phyloP scores from a whole-genome alignment of 2,329 filamentous ascomycete genomes.

The Verticillium albo-atrum region DNA sequence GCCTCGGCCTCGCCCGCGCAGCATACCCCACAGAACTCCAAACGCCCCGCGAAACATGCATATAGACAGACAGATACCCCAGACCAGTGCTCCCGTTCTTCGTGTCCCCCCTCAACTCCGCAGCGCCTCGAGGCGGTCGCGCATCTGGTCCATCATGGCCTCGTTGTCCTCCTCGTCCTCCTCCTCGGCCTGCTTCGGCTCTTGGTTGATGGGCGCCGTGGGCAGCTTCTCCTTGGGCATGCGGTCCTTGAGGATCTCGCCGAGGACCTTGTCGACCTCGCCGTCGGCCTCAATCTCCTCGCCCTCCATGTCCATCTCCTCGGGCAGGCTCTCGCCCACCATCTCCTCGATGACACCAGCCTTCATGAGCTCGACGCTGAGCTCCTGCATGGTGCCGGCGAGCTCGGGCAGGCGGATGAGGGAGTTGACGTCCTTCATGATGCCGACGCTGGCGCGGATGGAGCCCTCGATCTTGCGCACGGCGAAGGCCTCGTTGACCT shows the following conservation, averaged over 20 bases:
- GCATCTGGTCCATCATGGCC: slow-evolving; percentile 90
- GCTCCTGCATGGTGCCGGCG: slow-evolving; percentile 81
- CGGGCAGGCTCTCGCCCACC: slow-evolving; percentile 81
- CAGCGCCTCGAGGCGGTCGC: slow-evolving; percentile 82
- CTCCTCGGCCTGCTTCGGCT: slow-evolving; percentile 52
- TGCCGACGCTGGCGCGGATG: slow-evolving; percentile 78
- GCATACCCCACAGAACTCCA: neutral
- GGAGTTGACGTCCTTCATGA: slow-evolving; percentile 95
- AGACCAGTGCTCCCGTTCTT: neutral
- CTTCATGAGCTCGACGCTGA: slow-evolving; percentile 84
- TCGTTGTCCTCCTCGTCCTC: slow-evolving; percentile 84
- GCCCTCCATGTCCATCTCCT: slow-evolving; percentile 65
- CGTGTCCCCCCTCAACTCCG: slow-evolving; percentile 59
- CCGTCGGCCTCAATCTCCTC: slow-evolving; percentile 68
- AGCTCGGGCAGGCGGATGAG: slow-evolving; percentile 82
- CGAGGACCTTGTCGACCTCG: slow-evolving; percentile 90
- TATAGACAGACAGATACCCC: neutral
- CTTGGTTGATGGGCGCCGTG: slow-evolving; percentile 47
- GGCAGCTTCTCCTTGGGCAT: slow-evolving; percentile 58
- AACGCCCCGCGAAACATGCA: neutral
- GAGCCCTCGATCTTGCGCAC: slow-evolving; percentile 94
- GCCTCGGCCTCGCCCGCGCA: neutral
- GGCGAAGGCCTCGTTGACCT: slow-evolving; percentile 94
- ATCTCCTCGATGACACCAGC: slow-evolving; percentile 98
- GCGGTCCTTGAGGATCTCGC: slow-evolving; percentile 82